Evolutionary conservation across 306 rosid species (phyloP).

Genomic region (Crataegus laevigata): DNA sequence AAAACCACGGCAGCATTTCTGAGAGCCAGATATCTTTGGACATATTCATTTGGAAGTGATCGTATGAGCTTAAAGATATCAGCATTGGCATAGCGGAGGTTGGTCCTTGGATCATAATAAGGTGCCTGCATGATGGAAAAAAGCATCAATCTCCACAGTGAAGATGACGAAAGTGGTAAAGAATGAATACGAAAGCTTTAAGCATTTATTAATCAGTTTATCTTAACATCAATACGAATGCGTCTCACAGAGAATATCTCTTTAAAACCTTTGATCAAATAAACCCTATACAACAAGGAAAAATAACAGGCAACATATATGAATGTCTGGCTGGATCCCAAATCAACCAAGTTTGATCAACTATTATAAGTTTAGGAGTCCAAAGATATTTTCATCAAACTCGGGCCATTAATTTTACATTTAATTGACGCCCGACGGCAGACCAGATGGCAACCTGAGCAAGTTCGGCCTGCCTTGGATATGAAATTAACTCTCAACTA

Average conservation of each 20-base stretch:
- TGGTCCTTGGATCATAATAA: constrained; percentile 79
- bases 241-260: background rate
- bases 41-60: constrained; percentile 78
- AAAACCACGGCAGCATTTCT: constrained; percentile 84
- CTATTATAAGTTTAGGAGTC: too few relatives aligned
- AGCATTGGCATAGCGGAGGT: constrained; percentile 73
- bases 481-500: background rate
- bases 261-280: background rate
- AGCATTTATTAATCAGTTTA: background rate
- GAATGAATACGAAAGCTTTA: background rate
- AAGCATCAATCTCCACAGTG: background rate
- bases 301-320: background rate
- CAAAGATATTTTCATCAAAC: background rate
- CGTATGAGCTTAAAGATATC: constrained; percentile 76
- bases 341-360: too few relatives aligned
- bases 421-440: background rate
- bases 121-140: constrained; percentile 63
- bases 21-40: constrained; percentile 72
- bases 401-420: background rate
- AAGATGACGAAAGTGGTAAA: background rate
- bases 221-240: background rate
- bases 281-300: background rate
- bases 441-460: background rate
- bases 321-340: too few relatives aligned
- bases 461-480: background rate